A percentile compares a stretch with the other conserved stretches of the same genome.
phyloP scores from a whole-genome alignment of 108 stramenopile genomes.

The Skeletonema tropicum region DNA sequence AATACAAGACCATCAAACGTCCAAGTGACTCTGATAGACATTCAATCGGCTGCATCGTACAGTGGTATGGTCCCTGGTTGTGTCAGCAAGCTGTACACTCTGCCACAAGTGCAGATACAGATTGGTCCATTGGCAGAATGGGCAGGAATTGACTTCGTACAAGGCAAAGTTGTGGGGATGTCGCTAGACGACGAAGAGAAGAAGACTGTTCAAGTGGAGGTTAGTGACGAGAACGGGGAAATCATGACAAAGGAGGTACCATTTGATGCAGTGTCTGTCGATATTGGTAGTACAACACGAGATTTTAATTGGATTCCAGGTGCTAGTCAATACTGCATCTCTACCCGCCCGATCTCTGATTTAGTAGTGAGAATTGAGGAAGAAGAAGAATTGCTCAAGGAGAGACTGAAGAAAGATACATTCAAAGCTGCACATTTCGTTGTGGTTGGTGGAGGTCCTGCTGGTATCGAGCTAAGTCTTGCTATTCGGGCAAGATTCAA shows the following conservation, averaged over 20 bases:
- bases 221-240: conserved; percentile 8
- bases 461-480: conserved; percentile 94
- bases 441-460: conserved; percentile 96
- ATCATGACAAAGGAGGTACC: conserved; percentile 28
- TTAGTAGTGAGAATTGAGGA: conserved; percentile 64
- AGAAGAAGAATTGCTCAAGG: conserved; percentile 36
- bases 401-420: conserved; percentile 23
- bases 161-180: conserved; percentile 74
- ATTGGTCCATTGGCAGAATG: conserved; percentile 70
- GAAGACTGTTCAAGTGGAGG: conserved; percentile 46
- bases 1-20: conserved; percentile 60
- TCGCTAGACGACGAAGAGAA: conserved; percentile 42
- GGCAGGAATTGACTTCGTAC: conserved; percentile 73
- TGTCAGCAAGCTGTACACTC: conserved; percentile 73
- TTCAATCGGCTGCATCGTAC: conserved; percentile 86
- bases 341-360: conserved; percentile 85
- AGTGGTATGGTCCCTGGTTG: conserved; percentile 98
- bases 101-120: conserved; percentile 68
- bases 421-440: conserved; percentile 49
- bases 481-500: conserved; percentile 75
- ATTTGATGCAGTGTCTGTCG: conserved; percentile 78
- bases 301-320: conserved; percentile 63
- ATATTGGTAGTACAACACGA: conserved; percentile 85
- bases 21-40: conserved; percentile 90
- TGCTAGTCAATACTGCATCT: conserved; percentile 68